Percentiles rank a stretch among this genome's conserved stretches.
Conservation (phyloP, 208 protist genomes). For the Wallacemonas sp. region DNA sequence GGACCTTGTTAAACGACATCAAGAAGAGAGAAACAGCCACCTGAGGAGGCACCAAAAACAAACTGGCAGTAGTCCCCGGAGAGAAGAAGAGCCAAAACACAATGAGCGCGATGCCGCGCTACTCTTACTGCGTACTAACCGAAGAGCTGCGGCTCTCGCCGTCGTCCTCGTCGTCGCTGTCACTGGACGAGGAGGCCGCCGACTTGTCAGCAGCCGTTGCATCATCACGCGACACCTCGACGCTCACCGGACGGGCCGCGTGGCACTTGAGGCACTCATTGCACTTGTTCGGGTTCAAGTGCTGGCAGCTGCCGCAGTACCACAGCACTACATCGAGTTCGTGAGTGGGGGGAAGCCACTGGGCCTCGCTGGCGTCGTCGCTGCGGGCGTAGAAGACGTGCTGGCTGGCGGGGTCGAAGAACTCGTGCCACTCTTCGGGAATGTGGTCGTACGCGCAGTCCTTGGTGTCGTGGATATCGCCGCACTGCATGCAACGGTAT, state of each 20-base stretch:
- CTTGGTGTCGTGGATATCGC: conserved; percentile 78
- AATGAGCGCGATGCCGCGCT: neutral
- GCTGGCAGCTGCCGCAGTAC: conserved; percentile 69
- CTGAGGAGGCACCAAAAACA: too few species aligned
- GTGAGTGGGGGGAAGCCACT: conserved; percentile 69
- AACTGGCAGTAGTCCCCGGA: too few species aligned
- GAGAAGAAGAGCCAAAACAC: neutral
- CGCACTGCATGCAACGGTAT: conserved; percentile 78
- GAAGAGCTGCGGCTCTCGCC: conserved; percentile 7
- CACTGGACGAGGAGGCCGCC: conserved; percentile 11
- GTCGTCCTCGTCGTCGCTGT: conserved; percentile 27
- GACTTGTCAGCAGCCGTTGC: conserved; percentile 1
- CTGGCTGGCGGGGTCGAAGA: conserved; percentile 51
- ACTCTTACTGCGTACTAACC: neutral
- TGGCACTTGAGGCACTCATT: conserved; percentile 86
- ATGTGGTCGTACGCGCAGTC: conserved; percentile 81
- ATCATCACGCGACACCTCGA: conserved; percentile 2
- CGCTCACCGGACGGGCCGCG: conserved; percentile 38
- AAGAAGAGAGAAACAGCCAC: too few species aligned
- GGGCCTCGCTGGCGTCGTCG: conserved; percentile 63
- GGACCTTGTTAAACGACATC: too few species aligned
- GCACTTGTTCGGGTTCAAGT: conserved; percentile 59
- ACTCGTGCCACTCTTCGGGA: conserved; percentile 87
- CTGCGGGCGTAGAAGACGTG: conserved; percentile 82
- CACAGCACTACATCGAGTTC: conserved; percentile 80